Conservation (phyloP, 768 basidiomycete genomes). For the Xerocomellus chrysenteron region DNA sequence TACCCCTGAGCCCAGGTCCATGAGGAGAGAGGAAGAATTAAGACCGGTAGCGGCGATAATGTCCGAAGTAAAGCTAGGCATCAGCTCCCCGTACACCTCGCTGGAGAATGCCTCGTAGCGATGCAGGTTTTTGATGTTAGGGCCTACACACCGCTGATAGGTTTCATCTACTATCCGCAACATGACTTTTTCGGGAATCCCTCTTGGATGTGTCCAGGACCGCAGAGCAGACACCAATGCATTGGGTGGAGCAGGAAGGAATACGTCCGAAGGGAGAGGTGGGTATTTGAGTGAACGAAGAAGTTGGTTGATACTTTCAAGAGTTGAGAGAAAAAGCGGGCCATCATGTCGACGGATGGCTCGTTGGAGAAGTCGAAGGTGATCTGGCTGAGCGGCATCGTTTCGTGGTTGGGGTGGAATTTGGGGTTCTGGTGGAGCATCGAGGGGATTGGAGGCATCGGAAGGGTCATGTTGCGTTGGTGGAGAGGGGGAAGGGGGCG, state of each 20-base stretch:
- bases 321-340: slow-evolving; percentile 63
- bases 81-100: slow-evolving; percentile 87
- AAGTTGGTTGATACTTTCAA: slow-evolving; percentile 60
- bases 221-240: slow-evolving; percentile 44
- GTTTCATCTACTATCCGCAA: slow-evolving; percentile 84
- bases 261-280: slow-evolving; percentile 48
- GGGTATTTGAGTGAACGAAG: slow-evolving; percentile 69
- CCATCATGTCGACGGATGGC: slow-evolving; percentile 71
- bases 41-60: slow-evolving; percentile 53
- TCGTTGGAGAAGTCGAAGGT: slow-evolving; percentile 63
- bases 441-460: slow-evolving; percentile 31
- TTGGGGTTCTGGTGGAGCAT: slow-evolving; percentile 27
- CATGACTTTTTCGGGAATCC: slow-evolving; percentile 64
- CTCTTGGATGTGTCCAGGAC: slow-evolving; percentile 44
- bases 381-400: slow-evolving; percentile 24
- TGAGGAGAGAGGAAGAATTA: slow-evolving; percentile 58
- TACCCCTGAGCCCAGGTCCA: slow-evolving; percentile 86
- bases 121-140: slow-evolving; percentile 75
- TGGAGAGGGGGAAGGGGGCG: slow-evolving; percentile 37
- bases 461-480: slow-evolving; percentile 33
- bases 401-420: slow-evolving; percentile 24
- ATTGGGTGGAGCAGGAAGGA: slow-evolving; percentile 46
- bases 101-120: slow-evolving; percentile 83
- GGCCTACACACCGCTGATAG: slow-evolving; percentile 92
- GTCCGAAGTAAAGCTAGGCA: slow-evolving; percentile 67